A percentile compares a stretch with the other conserved stretches of the same genome.
phyloP scores from a whole-genome alignment of 1,284 basidiomycete species.

The Sanghuangporus sanghuang region DNA sequence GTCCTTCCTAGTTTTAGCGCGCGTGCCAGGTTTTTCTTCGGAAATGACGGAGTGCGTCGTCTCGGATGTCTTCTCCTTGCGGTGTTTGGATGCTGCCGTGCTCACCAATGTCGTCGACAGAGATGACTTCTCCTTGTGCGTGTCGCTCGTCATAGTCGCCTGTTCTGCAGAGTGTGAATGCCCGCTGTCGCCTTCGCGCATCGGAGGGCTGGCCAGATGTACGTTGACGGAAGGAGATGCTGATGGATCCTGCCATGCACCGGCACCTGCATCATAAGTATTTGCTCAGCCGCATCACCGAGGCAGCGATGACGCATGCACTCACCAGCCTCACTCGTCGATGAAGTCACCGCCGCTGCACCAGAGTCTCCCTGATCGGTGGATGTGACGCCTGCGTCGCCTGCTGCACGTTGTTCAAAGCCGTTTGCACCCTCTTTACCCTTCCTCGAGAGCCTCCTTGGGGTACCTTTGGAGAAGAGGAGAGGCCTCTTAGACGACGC shows the following conservation, averaged over 20 bases:
- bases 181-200: slow-evolving; percentile 9
- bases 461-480: slow-evolving; percentile 5
- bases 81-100: slow-evolving; percentile 28
- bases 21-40: slow-evolving; percentile 26
- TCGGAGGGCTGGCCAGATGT: slow-evolving; percentile 1
- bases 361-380: not conserved
- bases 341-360: not conserved
- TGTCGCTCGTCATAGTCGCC: slow-evolving; percentile 10
- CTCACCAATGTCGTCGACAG: slow-evolving; percentile 34
- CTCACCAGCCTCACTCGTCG: slow-evolving; percentile 8
- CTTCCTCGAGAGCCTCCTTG: slow-evolving; percentile 13
- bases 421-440: slow-evolving; percentile 11
- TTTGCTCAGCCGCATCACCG: not conserved
- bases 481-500: slow-evolving; percentile 9
- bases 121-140: slow-evolving; percentile 40
- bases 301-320: not conserved
- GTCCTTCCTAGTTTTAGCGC: slow-evolving; percentile 4
- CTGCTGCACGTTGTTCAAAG: slow-evolving; percentile 3
- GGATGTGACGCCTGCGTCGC: slow-evolving; percentile 8
- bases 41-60: slow-evolving; percentile 26
- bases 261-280: slow-evolving; percentile 13
- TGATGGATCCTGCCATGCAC: slow-evolving; percentile 15
- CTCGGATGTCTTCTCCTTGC: slow-evolving; percentile 36
- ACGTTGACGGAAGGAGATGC: not conserved
- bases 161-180: slow-evolving; percentile 15